Evolutionary conservation across 352 stramenopile species (phyloP), one percentile per base, ranked within the genome.

Genomic region (Pythium vanterpoolii): DNA sequence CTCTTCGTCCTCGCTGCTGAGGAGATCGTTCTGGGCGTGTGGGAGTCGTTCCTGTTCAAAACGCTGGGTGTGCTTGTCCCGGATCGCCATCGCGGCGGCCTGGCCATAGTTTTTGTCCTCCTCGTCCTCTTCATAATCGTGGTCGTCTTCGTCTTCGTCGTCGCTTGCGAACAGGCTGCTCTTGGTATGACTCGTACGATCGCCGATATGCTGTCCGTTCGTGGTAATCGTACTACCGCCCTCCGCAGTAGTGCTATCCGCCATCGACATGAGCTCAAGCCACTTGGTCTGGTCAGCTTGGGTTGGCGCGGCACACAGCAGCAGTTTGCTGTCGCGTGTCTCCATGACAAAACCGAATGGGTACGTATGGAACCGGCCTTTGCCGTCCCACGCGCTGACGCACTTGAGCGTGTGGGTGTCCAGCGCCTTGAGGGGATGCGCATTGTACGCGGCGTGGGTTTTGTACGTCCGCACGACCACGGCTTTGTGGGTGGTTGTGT

Each of bases 391-490:
- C 49, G 86, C 79, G 21, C 73, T 78, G 45, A 94, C 73, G 57
- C 81, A 81, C 60, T 90, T 87, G 36, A 94, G 63, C 36, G 74
- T 64, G 56, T 89, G 69, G 24, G 76, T 69, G 38, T 73, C 84
- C 48, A 82, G 56, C 16, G 83, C 79, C 55, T 78, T 75, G 43
- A 77, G 64, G 5, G 78, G 74, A n/a, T 74, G 63, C 28, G 69
- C 68, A 36, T 68, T 49, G 62, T 85, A 89, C 21, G 43, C 60
- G 27, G 68, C 66, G 19, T 68, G 62, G 39, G 50, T 76, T 70
- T 91, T 90, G 72, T 87, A 94, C 53, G 77, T 85, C 26, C 80
- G 78, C 62, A 94, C 51, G 55, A 90, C 69, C n/a, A 90, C 71
- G 55, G 68, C 83, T 59, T 78, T 79, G 47, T n/a, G n/a, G n/a